Base-by-base conservation (phyloP, 495 filamentous ascomycete genomes). In the Trypethelium eluteriae region DNA sequence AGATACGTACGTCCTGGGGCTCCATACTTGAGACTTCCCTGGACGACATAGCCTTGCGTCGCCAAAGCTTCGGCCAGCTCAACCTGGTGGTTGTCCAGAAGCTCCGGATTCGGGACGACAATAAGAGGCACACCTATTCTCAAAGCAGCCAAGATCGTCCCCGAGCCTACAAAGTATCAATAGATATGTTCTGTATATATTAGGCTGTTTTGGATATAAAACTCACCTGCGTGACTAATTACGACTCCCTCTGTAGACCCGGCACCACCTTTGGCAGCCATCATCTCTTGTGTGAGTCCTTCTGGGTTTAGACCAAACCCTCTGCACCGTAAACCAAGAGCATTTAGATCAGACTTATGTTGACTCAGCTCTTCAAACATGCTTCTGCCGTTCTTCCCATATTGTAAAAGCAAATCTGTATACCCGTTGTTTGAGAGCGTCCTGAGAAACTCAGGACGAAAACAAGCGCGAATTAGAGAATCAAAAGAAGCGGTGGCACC, bases 61-160 rank as follows among this genome's bases (percentile, higher is more conserved):
- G 87, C 84, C 62, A 96, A 78, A 71, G 87, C 87, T 57, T 84
- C 79, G 1, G 93, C 92, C 10, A 98, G 81, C 74, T 98, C 92
- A 44, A 84, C 82, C 75, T 98, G 94, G 72, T 98, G 94, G 70
- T 97, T 96, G 70, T 92, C 90, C 71, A 96, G 85, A 3, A 98
- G 82, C 2, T 80, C 78, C 7, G 84, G 78, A 75, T 98, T 98
- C 7, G 92, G 91, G 34, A 98, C 93, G 2, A 95, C 90, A 57
- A 98, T 84, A 38, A 96, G 74, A 4, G 88, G 85, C 0, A 89
- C 79, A 18, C 81, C 80, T 18, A 83, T 71, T 39, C 91, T 83
- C 38, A 95, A 80, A 0, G 86, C 91, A 74, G 89, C 91, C 1
- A 96, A 80, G 35, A 98, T 90, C n/a, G 89, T 89, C 14, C 94